Conservation (phyloP, 495 filamentous ascomycete species). For the Viridothelium virens region DNA sequence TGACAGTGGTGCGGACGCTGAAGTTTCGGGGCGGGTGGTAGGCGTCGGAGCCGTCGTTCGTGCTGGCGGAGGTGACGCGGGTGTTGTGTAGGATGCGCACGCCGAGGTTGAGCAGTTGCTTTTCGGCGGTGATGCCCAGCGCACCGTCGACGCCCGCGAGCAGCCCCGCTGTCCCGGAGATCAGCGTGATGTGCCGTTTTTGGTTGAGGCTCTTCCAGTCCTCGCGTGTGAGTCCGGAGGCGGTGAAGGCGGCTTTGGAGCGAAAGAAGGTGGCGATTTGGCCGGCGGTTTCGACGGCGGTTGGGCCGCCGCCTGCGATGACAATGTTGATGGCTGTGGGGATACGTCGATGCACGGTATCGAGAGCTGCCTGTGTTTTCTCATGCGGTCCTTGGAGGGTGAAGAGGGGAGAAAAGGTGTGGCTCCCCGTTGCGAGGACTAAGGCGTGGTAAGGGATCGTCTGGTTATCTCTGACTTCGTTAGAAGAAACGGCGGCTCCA, state of each 20-base stretch:
- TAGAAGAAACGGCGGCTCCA: background rate
- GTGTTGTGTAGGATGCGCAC: constrained; percentile 25
- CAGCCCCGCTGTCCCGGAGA: constrained; percentile 21
- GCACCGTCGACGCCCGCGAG: constrained; percentile 14
- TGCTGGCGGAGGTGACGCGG: constrained; percentile 14
- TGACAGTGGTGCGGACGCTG: background rate
- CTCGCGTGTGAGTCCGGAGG: constrained; percentile 1
- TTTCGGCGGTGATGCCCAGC: constrained; percentile 21
- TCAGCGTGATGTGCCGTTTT: constrained; percentile 21
- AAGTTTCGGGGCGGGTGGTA: background rate
- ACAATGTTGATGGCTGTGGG: constrained; percentile 22
- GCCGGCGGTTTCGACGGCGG: constrained; percentile 28
- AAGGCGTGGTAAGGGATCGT: constrained; percentile 31
- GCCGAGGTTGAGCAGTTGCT: constrained; percentile 22
- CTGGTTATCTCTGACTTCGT: constrained; percentile 4
- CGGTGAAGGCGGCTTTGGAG: constrained; percentile 1
- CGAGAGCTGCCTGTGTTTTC: constrained; percentile 26
- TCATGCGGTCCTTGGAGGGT: constrained; percentile 30
- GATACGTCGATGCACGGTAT: constrained; percentile 23
- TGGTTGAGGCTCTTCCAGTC: background rate
- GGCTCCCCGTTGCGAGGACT: constrained; percentile 28
- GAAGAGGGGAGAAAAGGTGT: constrained; percentile 25
- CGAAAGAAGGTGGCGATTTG: constrained; percentile 25
- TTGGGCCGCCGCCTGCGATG: constrained; percentile 26
- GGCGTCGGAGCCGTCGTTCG: constrained; percentile 15